Evolutionary conservation across 768 basidiomycete species (phyloP).

Genomic region (Leccinum incarnatum): DNA sequence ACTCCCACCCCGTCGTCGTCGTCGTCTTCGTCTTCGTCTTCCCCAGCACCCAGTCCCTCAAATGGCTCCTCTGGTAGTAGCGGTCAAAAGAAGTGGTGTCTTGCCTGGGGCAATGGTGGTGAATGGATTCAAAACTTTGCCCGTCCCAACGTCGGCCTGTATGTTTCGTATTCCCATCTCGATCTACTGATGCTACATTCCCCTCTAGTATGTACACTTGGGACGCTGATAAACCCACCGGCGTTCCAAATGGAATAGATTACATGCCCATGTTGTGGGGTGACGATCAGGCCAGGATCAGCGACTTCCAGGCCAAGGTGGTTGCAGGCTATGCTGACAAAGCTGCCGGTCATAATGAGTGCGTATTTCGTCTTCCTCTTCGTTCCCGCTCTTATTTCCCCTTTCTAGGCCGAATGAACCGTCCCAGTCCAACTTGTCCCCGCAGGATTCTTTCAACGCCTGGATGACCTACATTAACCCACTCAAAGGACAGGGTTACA

Average conservation of each 20-base stretch:
- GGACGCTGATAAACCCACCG: conserved; percentile 45
- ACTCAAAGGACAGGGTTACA: conserved; percentile 53
- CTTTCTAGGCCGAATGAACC: conserved; percentile 60
- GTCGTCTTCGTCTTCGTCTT: conserved; percentile 16
- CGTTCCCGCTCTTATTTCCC: conserved; percentile 1
- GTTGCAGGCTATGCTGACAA: conserved; percentile 48
- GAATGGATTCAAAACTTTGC: conserved; percentile 48
- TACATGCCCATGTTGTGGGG: conserved; percentile 74
- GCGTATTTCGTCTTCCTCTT: conserved; percentile 18
- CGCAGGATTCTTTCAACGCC: conserved; percentile 45
- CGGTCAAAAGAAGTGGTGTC: conserved; percentile 48
- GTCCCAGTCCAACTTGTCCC: conserved; percentile 59
- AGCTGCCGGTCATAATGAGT: conserved; percentile 77
- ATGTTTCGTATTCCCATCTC: conserved; percentile 7
- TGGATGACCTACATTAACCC: conserved; percentile 66
- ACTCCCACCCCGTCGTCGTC: conserved; percentile 2
- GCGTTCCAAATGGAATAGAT: conserved; percentile 38
- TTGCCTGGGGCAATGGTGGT: conserved; percentile 62
- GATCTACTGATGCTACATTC: background rate
- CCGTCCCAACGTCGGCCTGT: conserved; percentile 41
- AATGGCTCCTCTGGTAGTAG: background rate
- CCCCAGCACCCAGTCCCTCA: conserved; percentile 17
- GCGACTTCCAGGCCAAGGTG: conserved; percentile 44
- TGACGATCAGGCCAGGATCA: conserved; percentile 29
- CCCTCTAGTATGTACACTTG: conserved; percentile 60